Conservation (phyloP, 805 yeast genomes). For the Ogataea sp. region DNA sequence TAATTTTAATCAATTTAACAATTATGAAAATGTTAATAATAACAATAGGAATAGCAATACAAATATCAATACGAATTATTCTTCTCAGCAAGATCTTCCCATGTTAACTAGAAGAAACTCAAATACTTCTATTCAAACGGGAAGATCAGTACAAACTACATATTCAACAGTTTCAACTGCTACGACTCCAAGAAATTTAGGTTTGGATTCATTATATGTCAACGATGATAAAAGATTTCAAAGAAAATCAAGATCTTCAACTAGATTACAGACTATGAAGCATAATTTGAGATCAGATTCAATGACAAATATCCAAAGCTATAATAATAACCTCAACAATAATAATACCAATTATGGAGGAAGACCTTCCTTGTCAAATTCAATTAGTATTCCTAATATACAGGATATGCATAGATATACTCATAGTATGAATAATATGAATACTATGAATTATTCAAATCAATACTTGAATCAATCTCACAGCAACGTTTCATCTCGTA, state of each 20-base stretch:
- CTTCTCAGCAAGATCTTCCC: too few species aligned
- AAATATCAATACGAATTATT: background rate
- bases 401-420: too few species aligned
- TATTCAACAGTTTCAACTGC: background rate
- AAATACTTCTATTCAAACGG: slow-evolving; percentile 22
- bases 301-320: slow-evolving; percentile 7
- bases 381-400: background rate
- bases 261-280: slow-evolving; percentile 5
- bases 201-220: slow-evolving; percentile 31
- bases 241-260: slow-evolving; percentile 27
- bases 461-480: too few species aligned
- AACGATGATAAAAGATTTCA: slow-evolving; percentile 33
- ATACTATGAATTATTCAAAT: too few species aligned
- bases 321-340: background rate
- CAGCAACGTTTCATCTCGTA: background rate
- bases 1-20: too few species aligned
- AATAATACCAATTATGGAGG: too few species aligned
- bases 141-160: background rate
- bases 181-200: slow-evolving; percentile 21
- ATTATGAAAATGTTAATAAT: too few species aligned
- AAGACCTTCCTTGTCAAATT: background rate
- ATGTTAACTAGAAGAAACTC: slow-evolving; percentile 24
- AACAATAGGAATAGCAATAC: background rate
- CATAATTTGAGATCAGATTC: slow-evolving; percentile 10
- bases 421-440: too few species aligned